These are phyloP conservation scores for Didymella lethalis DNA, from an alignment of 2,329 filamentous ascomycete species.

Conservation along the genomic window DNA sequence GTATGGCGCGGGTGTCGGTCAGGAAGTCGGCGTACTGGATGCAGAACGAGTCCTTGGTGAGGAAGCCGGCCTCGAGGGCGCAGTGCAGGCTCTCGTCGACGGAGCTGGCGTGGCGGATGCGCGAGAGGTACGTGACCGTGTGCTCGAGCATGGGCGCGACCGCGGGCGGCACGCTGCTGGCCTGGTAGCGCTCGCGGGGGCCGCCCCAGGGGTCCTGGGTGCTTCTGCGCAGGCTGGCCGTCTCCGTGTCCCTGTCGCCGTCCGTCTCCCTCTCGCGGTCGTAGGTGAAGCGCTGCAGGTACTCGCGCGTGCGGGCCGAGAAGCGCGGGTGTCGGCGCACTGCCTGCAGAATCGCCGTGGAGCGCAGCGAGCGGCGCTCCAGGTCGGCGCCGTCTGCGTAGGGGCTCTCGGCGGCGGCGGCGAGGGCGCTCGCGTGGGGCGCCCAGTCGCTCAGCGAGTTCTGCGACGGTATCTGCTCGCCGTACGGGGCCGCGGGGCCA, in stretches of 20 bases:
- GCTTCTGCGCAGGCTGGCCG: constrained; percentile 7
- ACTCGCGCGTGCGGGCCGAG: constrained; percentile 48
- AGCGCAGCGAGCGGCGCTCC: constrained; percentile 32
- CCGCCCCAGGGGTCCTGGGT: constrained; percentile 44
- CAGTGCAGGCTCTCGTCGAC: constrained; percentile 63
- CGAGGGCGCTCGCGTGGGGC: constrained; percentile 40
- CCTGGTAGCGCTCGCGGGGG: constrained; percentile 32
- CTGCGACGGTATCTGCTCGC: constrained; percentile 55
- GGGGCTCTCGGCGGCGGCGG: constrained; percentile 27
- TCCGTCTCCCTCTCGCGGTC: constrained; percentile 47
- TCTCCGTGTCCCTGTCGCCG: neutral
- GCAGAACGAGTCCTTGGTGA: constrained; percentile 60
- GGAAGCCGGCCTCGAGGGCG: constrained; percentile 62
- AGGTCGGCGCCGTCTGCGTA: too few species aligned
- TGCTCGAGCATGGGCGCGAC: constrained; percentile 60
- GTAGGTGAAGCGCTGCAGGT: constrained; percentile 53
- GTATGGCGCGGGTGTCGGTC: constrained; percentile 61
- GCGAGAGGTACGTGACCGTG: constrained; percentile 68
- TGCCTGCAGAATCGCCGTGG: constrained; percentile 53
- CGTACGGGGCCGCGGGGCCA: neutral
- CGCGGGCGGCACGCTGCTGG: constrained; percentile 23
- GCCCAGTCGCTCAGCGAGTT: constrained; percentile 69
- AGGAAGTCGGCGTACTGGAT: constrained; percentile 64
- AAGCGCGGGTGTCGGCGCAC: constrained; percentile 52
- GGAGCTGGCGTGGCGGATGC: constrained; percentile 62